Evolutionary conservation across 2,329 filamentous ascomycete genomes (phyloP).

Genomic region (Phialemoniopsis sp.): DNA sequence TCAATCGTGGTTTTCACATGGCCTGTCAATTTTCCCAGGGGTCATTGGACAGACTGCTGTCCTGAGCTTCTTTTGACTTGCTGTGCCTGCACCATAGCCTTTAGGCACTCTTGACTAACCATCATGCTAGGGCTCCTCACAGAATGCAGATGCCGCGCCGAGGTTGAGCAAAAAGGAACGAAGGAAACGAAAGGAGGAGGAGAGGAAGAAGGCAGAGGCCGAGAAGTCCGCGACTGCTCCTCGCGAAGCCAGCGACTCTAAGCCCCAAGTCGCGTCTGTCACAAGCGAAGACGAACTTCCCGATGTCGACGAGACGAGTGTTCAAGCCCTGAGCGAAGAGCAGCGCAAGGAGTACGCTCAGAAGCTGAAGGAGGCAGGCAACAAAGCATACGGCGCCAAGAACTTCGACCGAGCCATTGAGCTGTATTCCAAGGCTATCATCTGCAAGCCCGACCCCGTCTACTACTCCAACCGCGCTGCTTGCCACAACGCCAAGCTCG

Average conservation of each 20-base stretch:
- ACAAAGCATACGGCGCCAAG: conserved; percentile 93
- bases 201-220: conserved; percentile 39
- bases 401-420: conserved; percentile 92
- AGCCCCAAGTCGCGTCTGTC: conserved; percentile 46
- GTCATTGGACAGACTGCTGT: too few species aligned
- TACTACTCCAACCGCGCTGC: conserved; percentile 99
- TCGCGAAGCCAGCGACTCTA: conserved; percentile 19
- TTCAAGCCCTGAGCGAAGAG: conserved; percentile 48
- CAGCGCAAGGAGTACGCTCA: conserved; percentile 83
- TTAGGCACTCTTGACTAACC: too few species aligned
- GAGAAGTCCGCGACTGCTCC: conserved; percentile 14
- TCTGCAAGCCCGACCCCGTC: conserved; percentile 95
- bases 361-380: conserved; percentile 91
- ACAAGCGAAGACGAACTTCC: conserved; percentile 65
- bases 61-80: neutral
- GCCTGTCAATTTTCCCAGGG: neutral
- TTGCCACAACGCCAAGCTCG: conserved; percentile 87
- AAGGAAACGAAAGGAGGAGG: conserved; percentile 79
- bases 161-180: conserved; percentile 88
- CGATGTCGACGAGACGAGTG: conserved; percentile 56
- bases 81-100: too few species aligned
- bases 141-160: conserved; percentile 49
- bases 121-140: conserved; percentile 4
- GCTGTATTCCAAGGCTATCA: conserved; percentile 90
- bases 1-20: neutral